Evolutionary conservation across 2,329 filamentous ascomycete genomes (phyloP).

Genomic region (Ophiostoma tasmaniense): DNA sequence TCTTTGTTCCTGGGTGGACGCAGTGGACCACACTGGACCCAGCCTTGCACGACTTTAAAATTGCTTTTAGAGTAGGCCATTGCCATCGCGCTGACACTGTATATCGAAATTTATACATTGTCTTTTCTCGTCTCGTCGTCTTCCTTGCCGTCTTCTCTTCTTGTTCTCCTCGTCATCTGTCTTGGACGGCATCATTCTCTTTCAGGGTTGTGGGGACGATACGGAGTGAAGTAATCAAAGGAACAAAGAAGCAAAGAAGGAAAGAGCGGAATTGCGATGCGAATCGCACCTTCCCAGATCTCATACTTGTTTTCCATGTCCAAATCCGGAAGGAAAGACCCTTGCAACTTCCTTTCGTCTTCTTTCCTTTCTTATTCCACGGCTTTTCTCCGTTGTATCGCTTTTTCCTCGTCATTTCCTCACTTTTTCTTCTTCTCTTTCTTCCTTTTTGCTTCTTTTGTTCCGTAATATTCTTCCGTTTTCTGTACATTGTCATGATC

Average conservation of each 20-base stretch:
- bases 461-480: neutral
- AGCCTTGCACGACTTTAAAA: neutral
- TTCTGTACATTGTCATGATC: neutral
- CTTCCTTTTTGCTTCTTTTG: neutral
- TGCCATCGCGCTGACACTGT: neutral
- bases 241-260: neutral
- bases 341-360: neutral
- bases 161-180: neutral
- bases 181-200: neutral
- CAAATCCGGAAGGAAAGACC: neutral
- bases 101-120: neutral
- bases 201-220: neutral
- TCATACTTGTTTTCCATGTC: neutral
- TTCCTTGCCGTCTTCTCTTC: neutral
- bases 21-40: neutral
- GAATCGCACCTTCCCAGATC: neutral
- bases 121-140: neutral
- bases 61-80: too few relatives aligned
- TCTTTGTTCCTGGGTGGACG: constrained; percentile 6
- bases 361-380: neutral
- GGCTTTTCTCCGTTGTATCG: too few relatives aligned
- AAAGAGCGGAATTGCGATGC: neutral
- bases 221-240: neutral
- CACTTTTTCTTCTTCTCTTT: neutral
- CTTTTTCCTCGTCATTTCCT: neutral